A percentile compares a stretch with the other conserved stretches of the same genome.
These are phyloP conservation scores for Lasiosphaeriaceae sp. DNA, from an alignment of 495 filamentous ascomycete species.

Conservation along the genomic window DNA sequence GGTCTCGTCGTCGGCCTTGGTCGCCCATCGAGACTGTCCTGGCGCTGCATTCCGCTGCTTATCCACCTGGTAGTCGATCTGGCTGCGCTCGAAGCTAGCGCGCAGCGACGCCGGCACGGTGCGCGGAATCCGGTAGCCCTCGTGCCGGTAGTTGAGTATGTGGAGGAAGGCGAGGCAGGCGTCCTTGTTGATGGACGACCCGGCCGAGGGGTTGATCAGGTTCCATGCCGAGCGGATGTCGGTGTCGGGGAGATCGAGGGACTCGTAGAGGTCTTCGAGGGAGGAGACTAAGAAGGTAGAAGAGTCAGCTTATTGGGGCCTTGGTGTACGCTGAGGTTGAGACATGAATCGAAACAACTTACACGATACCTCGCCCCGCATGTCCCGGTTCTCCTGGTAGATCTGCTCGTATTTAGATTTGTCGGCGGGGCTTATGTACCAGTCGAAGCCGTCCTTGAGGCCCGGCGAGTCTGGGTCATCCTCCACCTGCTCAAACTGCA, in stretches of 20 bases:
- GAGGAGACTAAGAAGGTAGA: constrained; percentile 57
- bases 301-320: not conserved
- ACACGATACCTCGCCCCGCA: constrained; percentile 82
- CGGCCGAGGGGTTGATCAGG: constrained; percentile 83
- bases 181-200: constrained; percentile 82
- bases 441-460: constrained; percentile 94
- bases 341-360: constrained; percentile 20
- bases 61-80: constrained; percentile 93
- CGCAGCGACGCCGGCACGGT: constrained; percentile 87
- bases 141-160: constrained; percentile 90
- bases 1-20: constrained; percentile 67
- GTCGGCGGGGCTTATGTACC: constrained; percentile 94
- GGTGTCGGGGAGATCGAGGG: constrained; percentile 91
- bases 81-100: constrained; percentile 85
- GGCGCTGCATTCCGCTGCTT: constrained; percentile 46
- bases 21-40: constrained; percentile 56
- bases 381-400: constrained; percentile 82
- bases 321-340: not conserved
- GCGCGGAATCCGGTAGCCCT: constrained; percentile 90
- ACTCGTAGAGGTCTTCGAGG: constrained; percentile 80
- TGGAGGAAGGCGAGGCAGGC: constrained; percentile 91
- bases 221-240: constrained; percentile 95
- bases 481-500: constrained; percentile 74
- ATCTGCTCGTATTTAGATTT: constrained; percentile 94
- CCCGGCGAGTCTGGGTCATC: constrained; percentile 75